A percentile compares a stretch with the other conserved stretches of the same genome.
These are phyloP conservation scores for Cryptosporidium meleagridis DNA, from an alignment of 169 alveolate genomes.

Conservation along the genomic window DNA sequence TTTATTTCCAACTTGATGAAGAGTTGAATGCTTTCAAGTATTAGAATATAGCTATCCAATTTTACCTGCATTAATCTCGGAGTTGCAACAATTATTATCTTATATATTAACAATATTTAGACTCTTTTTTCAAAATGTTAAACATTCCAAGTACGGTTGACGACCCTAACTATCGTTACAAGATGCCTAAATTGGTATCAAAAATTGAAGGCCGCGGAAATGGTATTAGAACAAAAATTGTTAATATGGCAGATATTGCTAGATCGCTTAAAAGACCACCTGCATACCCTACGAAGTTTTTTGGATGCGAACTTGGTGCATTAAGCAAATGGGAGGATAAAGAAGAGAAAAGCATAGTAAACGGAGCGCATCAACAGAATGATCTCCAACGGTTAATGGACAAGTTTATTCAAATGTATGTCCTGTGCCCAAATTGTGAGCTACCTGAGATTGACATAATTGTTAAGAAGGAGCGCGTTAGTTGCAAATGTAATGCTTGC, in stretches of 20 bases:
- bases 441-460: slow-evolving; percentile 96
- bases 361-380: slow-evolving; percentile 94
- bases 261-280: slow-evolving; percentile 91
- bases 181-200: slow-evolving; percentile 95
- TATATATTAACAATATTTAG: background rate
- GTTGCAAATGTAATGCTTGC: slow-evolving; percentile 96
- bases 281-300: slow-evolving; percentile 92
- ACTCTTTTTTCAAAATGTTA: slow-evolving; percentile 74
- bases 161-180: slow-evolving; percentile 95
- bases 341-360: slow-evolving; percentile 94
- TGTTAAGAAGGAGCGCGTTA: slow-evolving; percentile 89
- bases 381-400: slow-evolving; percentile 92
- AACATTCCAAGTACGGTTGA: slow-evolving; percentile 95
- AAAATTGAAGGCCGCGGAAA: slow-evolving; percentile 95
- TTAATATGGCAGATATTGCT: slow-evolving; percentile 98
- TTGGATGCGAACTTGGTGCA: slow-evolving; percentile 96
- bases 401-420: slow-evolving; percentile 97
- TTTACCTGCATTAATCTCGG: background rate
- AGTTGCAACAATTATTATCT: background rate
- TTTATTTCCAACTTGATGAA: slow-evolving; percentile 47
- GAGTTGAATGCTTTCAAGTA: slow-evolving; percentile 14
- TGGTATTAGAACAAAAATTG: slow-evolving; percentile 96
- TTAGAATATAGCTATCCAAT: slow-evolving; percentile 16
- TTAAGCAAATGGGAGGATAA: slow-evolving; percentile 93
- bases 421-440: slow-evolving; percentile 97